Conservation (phyloP, 2,329 filamentous ascomycete genomes). For the Penicillium sp. region DNA sequence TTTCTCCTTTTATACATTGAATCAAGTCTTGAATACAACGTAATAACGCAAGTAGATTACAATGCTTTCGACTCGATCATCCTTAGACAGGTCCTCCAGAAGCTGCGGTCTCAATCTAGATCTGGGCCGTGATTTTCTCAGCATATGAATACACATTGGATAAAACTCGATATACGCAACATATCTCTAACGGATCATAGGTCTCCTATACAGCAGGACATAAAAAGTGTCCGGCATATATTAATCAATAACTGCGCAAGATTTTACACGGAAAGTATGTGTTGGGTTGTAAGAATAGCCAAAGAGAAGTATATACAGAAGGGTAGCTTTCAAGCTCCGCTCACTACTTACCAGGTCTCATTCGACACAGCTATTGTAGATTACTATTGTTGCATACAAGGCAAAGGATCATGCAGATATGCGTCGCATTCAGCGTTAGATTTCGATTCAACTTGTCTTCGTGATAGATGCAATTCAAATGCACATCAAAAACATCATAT, state of each 20-base stretch:
- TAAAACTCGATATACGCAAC: neutral
- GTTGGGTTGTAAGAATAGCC: neutral
- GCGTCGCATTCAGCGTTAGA: neutral
- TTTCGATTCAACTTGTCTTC: constrained; percentile 16
- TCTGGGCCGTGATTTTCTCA: neutral
- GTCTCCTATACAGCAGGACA: too few relatives aligned
- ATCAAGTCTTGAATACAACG: neutral
- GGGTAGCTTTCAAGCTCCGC: neutral
- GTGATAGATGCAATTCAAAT: constrained; percentile 15
- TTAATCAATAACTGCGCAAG: neutral
- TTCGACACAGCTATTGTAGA: neutral
- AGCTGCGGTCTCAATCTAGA: neutral
- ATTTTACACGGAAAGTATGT: neutral
- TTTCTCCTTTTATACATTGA: neutral
- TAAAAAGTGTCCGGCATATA: neutral
- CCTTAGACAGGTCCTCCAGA: neutral
- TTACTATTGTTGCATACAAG: neutral
- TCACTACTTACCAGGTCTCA: neutral
- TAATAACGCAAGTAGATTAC: neutral
- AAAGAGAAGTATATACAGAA: neutral
- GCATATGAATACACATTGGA: neutral
- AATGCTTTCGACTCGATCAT: neutral
- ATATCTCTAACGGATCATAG: neutral
- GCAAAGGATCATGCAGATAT: neutral
- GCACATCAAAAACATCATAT: constrained; percentile 15